Evolutionary conservation across 1,284 basidiomycete genomes (phyloP).

Genomic region (Rhodotorula sp.): DNA sequence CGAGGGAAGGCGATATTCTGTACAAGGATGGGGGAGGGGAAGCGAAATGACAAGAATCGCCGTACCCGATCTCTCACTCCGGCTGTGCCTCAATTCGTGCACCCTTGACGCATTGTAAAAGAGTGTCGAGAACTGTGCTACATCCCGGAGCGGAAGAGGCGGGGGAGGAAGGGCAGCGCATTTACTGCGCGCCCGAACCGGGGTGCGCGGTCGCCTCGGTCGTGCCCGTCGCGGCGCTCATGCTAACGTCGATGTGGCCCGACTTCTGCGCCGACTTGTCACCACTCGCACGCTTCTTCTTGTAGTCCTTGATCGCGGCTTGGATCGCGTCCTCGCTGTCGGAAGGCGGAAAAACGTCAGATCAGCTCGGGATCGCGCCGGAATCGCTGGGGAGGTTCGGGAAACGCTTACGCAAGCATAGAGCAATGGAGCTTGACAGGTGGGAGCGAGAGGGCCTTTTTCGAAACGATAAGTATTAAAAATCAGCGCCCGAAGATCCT

Average conservation of each 20-base stretch:
- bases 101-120: too few relatives aligned
- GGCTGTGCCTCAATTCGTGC: too few relatives aligned
- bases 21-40: too few relatives aligned
- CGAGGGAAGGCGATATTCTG: too few relatives aligned
- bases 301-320: constrained; percentile 67
- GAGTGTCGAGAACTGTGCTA: too few relatives aligned
- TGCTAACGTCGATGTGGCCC: constrained; percentile 73
- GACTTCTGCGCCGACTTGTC: constrained; percentile 25
- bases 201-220: constrained; percentile 66
- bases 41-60: too few relatives aligned
- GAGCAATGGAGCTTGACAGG: constrained; percentile 76
- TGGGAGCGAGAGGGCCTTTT: constrained; percentile 57
- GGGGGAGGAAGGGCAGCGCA: not conserved
- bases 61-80: too few relatives aligned
- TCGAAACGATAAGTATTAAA: too few relatives aligned
- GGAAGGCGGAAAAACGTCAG: constrained; percentile 55
- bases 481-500: too few relatives aligned
- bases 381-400: not conserved
- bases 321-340: constrained; percentile 87
- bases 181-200: constrained; percentile 40
- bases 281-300: constrained; percentile 27
- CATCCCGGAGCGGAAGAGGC: not conserved
- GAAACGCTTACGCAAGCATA: constrained; percentile 20
- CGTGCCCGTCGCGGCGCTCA: constrained; percentile 63
- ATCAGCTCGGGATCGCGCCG: not conserved